Percentiles rank a stretch among this genome's conserved stretches.
Conservation (phyloP, 805 yeast genomes). For the Wickerhamiella slavikovae region DNA sequence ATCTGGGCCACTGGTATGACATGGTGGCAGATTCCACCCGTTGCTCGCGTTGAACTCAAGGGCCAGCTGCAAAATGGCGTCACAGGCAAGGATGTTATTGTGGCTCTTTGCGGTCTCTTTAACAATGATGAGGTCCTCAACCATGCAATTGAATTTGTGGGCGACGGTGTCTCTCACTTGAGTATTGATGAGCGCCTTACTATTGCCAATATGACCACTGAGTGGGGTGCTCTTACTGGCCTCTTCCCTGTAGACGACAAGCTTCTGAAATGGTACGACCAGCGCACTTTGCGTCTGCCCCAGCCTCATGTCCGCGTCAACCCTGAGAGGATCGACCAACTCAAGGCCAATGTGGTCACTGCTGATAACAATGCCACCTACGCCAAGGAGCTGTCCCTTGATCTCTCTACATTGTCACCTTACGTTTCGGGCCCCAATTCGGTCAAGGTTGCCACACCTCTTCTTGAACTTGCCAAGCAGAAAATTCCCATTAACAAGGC, state of each 20-base stretch:
- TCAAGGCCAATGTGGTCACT: constrained; percentile 24
- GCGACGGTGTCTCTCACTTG: constrained; percentile 13
- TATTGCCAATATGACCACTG: constrained; percentile 82
- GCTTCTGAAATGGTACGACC: constrained; percentile 56
- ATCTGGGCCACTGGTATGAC: constrained; percentile 99
- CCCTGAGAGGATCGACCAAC: constrained; percentile 30
- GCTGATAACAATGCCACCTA: constrained; percentile 68
- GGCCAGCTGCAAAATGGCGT: constrained; percentile 73
- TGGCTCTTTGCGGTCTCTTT: constrained; percentile 81
- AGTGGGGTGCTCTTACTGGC: constrained; percentile 97
- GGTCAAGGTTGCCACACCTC: constrained; percentile 71
- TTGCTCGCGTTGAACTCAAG: constrained; percentile 72
- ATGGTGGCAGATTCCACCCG: constrained; percentile 99
- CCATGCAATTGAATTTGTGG: constrained; percentile 21
- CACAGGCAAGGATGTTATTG: constrained; percentile 92
- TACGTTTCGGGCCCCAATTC: constrained; percentile 93
- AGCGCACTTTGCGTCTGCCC: constrained; percentile 35
- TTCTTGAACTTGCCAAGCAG: constrained; percentile 50
- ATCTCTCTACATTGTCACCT: constrained; percentile 63
- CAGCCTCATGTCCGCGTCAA: constrained; percentile 75
- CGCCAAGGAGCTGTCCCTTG: constrained; percentile 73
- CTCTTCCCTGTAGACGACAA: constrained; percentile 86
- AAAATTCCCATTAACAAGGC: constrained; percentile 78
- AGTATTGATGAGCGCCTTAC: constrained; percentile 29
- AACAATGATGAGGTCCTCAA: constrained; percentile 86